phyloP scores from a whole-genome alignment of 2,329 filamentous ascomycete species.

The Curvularia sp. region DNA sequence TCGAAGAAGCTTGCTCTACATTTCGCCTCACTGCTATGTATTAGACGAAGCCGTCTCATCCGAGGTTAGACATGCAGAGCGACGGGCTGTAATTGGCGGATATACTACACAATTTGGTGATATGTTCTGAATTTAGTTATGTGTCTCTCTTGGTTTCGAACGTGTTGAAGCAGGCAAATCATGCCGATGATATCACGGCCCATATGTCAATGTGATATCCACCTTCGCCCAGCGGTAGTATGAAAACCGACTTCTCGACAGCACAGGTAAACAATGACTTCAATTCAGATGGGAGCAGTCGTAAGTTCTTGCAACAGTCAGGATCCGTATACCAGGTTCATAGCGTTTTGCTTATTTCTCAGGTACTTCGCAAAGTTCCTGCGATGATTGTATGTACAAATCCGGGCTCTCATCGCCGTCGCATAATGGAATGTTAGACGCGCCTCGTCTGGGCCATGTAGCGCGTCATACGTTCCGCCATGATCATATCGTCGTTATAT shows the following conservation, averaged over 20 bases:
- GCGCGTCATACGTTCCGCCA: constrained; percentile 39
- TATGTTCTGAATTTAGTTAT: not conserved
- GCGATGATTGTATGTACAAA: constrained; percentile 44
- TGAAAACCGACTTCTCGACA: not conserved
- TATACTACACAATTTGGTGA: not conserved
- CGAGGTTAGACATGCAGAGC: not conserved
- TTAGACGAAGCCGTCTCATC: not conserved
- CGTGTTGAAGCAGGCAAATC: not conserved
- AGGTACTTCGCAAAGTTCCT: constrained; percentile 19
- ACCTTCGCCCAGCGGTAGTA: not conserved
- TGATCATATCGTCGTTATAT: constrained; percentile 51
- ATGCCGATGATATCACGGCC: not conserved
- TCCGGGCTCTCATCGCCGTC: constrained; percentile 27
- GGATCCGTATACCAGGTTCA: constrained; percentile 7
- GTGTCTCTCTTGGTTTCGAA: not conserved
- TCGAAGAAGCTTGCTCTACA: no score
- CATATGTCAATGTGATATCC: not conserved
- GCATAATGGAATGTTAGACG: constrained; percentile 25
- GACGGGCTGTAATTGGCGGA: not conserved
- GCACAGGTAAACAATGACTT: not conserved
- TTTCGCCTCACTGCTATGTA: not conserved
- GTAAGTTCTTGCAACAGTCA: constrained; percentile 4
- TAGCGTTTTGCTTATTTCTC: constrained; percentile 8
- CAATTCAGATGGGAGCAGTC: not conserved
- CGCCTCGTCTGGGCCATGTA: constrained; percentile 32